A percentile compares a stretch with the other conserved stretches of the same genome.
Conservation (phyloP, 2,329 filamentous ascomycete genomes). For the Monosporascus sp. region DNA sequence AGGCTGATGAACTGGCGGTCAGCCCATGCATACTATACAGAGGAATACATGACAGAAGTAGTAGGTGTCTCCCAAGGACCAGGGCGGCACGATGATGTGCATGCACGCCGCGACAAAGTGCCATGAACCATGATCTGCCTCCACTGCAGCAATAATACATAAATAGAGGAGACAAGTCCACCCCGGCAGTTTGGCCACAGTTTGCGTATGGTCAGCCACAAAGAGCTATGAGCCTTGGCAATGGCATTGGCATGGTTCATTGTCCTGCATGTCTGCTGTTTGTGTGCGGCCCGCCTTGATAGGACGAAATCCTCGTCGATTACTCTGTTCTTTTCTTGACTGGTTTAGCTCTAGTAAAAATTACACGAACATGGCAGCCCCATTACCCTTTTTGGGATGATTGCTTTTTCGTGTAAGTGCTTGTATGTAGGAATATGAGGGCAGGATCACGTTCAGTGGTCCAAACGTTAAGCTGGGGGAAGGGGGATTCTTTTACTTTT, state of each 20-base stretch:
- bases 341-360: background rate
- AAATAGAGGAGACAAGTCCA: slow-evolving; percentile 5
- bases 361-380: background rate
- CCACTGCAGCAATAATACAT: slow-evolving; percentile 15
- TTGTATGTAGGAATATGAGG: background rate
- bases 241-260: background rate
- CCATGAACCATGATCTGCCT: slow-evolving; percentile 38
- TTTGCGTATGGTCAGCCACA: background rate
- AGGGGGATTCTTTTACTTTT: background rate
- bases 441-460: background rate
- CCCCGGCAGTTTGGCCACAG: background rate
- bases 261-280: background rate
- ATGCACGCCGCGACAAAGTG: slow-evolving; percentile 27
- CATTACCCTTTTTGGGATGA: background rate
- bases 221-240: background rate
- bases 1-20: slow-evolving; percentile 45
- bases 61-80: slow-evolving; percentile 16
- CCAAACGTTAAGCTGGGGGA: background rate
- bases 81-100: slow-evolving; percentile 22
- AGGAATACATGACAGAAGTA: slow-evolving; percentile 12
- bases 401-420: background rate
- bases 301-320: background rate
- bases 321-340: background rate
- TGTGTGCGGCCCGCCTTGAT: background rate
- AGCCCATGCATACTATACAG: slow-evolving; percentile 29